Base-by-base conservation (phyloP, 495 filamentous ascomycete species). In the Immersiella caudata region DNA sequence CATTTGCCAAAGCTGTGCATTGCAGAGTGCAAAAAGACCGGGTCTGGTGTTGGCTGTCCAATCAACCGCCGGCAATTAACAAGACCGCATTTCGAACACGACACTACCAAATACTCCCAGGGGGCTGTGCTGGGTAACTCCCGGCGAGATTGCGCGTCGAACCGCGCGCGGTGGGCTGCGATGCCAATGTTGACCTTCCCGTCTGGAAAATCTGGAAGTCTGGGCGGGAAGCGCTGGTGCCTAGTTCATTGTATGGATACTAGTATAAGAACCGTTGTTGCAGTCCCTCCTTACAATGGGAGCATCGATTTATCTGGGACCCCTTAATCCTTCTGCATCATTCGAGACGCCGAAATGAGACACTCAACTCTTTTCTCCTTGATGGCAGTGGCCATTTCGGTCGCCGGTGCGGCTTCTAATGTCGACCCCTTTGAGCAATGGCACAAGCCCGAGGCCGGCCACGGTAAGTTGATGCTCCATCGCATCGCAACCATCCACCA, bases 361-460 rank as follows among this genome's bases (percentile, higher is more conserved):
- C 16, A 26, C 46, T n/a, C 51, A 65, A 35, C 62, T 20, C 57
- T 65, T 2, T 46, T 46, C 22, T 54, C 26, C 35, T 54, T 49
- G 2, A 8, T 65, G n/a, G 25, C 62, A 29, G 62, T 46, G 51
- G 62, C 62, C 25, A n/a, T 40, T 25, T 18, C 51, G n/a, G 62
- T 52, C 52, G 46, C 14, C 62, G 11, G 40, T 46, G 59, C 35
- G 9, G 59, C 35, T 33, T 46, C 40, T 2, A 46, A 46, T 14
- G 26, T 33, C 9, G 62, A 65, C 50, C 51, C 62, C 50, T 65
- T 65, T 46, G 62, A 65, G 51, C 62, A 65, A 65, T 65, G 62
- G 62, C 51, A 46, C 26, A 46, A 46, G 62, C 62, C 62, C 50
- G 52, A 65, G 25, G 52, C 62, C 25, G 62, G 62, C 51, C 51